Base-by-base conservation (phyloP, 257 asterid genomes). In the Euphrasia confusa region DNA sequence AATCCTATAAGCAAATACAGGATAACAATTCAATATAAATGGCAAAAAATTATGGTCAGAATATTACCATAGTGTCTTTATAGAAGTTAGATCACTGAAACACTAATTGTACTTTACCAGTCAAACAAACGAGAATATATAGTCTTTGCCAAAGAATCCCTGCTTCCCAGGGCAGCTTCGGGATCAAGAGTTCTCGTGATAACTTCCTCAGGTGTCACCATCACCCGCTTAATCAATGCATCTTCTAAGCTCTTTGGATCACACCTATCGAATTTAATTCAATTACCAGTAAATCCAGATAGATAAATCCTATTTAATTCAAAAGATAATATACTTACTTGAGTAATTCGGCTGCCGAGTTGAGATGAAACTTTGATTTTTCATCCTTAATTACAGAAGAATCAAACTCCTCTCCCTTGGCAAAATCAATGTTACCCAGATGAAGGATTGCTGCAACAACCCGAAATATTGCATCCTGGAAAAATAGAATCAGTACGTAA, bases 191-290 rank as follows among this genome's bases (percentile, higher is more conserved):
- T 86, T 83, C 95, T 83, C 28, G 99, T 86, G 75, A 92, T 92
- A 64, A 92, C 78, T 82, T 92, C 97, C 78, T 92, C 99, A 39
- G 97, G 97, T 58, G 99, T 92, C 76, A 92, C 94, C 99, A 92
- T 92, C 75, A 89, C 97, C 77, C 99, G 96, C 74, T 85, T 78
- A 79, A 92, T 89, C 66, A 92, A 72, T 28, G 99, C 99, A 78
- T 86, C 95, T 77, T 92, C 99, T 82, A 92, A 82, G 78, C 89
- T 92, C 87, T 87, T 89, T 58, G 93, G 86, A 78, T 92, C 85
- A 80, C 99, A 92, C 86, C 99, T 92, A 68, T 75, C 71, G 58
- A 70, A 77, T 73, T 33, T 71, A 64, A 66, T 58, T 21, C 24
- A 21, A 21, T 21, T 21, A 21, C 24, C 24, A 21, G 69, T 33